Percentiles rank a stretch among this genome's conserved stretches.
Conservation (phyloP, 139 green algal genomes). For the Chlorella sorokiniana region DNA sequence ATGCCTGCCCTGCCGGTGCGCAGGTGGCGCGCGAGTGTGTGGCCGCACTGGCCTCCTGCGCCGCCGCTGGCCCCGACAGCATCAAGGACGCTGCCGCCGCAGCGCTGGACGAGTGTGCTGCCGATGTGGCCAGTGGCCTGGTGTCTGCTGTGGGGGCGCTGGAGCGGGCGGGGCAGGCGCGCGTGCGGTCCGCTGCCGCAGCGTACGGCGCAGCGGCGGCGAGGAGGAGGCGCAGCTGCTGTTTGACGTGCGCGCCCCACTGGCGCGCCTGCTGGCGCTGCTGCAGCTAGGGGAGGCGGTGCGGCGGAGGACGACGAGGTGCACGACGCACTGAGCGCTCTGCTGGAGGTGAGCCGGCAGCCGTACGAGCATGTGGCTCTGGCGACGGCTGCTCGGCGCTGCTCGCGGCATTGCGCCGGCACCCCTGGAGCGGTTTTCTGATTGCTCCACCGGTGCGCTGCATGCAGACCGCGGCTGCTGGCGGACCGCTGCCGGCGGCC, state of each 20-base stretch:
- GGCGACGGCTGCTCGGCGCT: too few relatives aligned
- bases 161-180: not conserved
- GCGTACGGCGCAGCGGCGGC: not conserved
- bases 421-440: too few relatives aligned
- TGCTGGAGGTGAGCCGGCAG: conserved; percentile 17
- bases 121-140: not conserved
- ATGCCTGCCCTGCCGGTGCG: not conserved
- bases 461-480: not conserved
- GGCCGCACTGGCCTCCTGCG: conserved; percentile 40
- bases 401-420: too few relatives aligned
- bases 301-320: conserved; percentile 9
- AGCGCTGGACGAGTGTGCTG: conserved; percentile 20
- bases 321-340: not conserved
- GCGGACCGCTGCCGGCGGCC: not conserved
- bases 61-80: conserved; percentile 21
- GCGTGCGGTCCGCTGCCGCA: not conserved
- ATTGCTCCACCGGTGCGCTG: too few relatives aligned
- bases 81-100: conserved; percentile 40
- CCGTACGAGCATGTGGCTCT: too few relatives aligned
- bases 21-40: conserved; percentile 35
- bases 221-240: conserved; percentile 19
- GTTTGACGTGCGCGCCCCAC: conserved; percentile 12
- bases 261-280: conserved; percentile 18
- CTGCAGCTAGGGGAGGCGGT: not conserved
- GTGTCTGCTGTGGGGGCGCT: conserved; percentile 9